Percentiles rank a stretch among this genome's conserved stretches.
These are phyloP conservation scores for Casuarina cunninghamiana DNA, from an alignment of 306 rosid species.

Conservation along the genomic window DNA sequence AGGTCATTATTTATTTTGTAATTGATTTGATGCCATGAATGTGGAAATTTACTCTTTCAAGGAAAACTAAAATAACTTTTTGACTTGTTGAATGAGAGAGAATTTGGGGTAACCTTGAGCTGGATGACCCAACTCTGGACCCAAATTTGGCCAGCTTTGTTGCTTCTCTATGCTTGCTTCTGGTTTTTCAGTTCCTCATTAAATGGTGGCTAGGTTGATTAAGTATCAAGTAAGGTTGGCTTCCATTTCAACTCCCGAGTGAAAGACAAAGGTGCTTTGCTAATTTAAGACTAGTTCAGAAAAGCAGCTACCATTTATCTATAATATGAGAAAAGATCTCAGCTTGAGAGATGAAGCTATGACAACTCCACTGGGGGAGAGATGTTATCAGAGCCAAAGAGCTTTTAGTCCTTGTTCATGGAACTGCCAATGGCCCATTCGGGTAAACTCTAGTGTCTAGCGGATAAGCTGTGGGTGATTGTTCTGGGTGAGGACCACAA, in stretches of 20 bases:
- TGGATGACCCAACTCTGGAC: constrained; percentile 2
- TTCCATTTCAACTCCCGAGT: not conserved
- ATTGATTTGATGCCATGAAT: not conserved
- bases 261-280: not conserved
- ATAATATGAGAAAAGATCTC: not conserved
- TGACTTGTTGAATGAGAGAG: not conserved
- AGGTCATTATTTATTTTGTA: not conserved
- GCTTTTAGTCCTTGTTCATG: not conserved
- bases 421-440: not conserved
- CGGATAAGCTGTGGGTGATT: not conserved
- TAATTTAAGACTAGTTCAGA: not conserved
- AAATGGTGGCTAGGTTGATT: not conserved
- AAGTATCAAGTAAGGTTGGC: not conserved
- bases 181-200: not conserved
- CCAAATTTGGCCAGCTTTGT: not conserved
- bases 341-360: not conserved
- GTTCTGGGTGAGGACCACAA: not conserved
- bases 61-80: not conserved
- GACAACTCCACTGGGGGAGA: not conserved
- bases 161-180: not conserved
- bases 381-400: not conserved
- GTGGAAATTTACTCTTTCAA: not conserved
- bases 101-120: not conserved
- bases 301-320: not conserved
- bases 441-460: not conserved